These are phyloP conservation scores for Penicillium sclerotigenum DNA, from an alignment of 2,329 filamentous ascomycete genomes.

Conservation along the genomic window DNA sequence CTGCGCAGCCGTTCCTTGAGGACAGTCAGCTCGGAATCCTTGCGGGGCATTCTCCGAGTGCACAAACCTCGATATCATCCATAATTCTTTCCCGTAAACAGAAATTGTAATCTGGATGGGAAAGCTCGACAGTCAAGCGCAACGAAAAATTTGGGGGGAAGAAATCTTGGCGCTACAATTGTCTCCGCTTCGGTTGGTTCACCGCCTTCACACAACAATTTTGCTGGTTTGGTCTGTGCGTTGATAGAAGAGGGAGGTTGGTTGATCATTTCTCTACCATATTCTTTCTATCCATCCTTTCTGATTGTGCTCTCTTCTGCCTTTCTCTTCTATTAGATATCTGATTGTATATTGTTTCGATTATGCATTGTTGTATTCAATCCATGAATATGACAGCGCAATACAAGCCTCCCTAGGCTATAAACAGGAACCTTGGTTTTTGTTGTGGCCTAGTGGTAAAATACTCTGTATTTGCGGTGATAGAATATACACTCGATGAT, in stretches of 20 bases:
- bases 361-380: background rate
- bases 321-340: background rate
- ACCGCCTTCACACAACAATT: constrained; percentile 20
- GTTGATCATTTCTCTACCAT: background rate
- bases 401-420: too few relatives aligned
- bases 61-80: constrained; percentile 42
- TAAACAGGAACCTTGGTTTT: too few relatives aligned
- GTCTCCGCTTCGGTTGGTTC: constrained; percentile 33
- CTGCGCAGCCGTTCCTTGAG: constrained; percentile 48
- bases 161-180: constrained; percentile 38
- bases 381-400: too few relatives aligned
- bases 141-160: constrained; percentile 40
- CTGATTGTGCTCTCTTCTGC: background rate
- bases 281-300: background rate
- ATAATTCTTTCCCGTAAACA: constrained; percentile 22
- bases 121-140: constrained; percentile 25
- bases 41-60: constrained; percentile 12
- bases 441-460: too few relatives aligned
- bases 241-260: background rate
- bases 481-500: background rate
- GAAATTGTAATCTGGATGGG: constrained; percentile 15
- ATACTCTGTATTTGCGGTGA: too few relatives aligned
- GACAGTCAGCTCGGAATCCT: constrained; percentile 23
- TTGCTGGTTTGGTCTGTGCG: constrained; percentile 6
- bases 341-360: background rate